Base-by-base conservation (phyloP, 495 filamentous ascomycete genomes). In the Xylaria longipes region DNA sequence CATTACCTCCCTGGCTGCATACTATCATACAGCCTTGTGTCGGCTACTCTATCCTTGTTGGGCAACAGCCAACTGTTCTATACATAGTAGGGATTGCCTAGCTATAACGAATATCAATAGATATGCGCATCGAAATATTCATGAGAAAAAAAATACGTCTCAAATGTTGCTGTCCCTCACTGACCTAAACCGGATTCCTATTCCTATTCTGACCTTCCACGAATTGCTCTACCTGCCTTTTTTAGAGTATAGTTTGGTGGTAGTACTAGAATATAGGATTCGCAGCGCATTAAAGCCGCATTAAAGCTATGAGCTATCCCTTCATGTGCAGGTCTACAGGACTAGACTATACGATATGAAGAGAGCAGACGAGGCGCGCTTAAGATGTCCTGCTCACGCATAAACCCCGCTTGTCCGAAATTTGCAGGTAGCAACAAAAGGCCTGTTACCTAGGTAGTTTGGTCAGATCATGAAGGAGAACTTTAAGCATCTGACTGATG, bases 391-490 rank as follows among this genome's bases (percentile, higher is more conserved):
- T 41, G 48, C n/a, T 29, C 14, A 0, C 14, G 48, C 65, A 39
- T 52, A 35, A 48, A 48, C 50, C 56, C 65, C 65, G 65, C 22
- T 67, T 17, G 65, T 33, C 65, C 65, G 65, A 67, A 56, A 54
- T 56, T 56, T 48, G 15, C 25, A 39, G 41, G 41, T 6, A 11
- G 65, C 25, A 43, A 63, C 22, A 7, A 41, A 43, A 33, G 57
- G 33, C 57, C 57, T 60, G 57, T 7, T 60, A 60, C 57, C n/a
- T 60, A 29, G 31, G n/a, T n/a, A 37, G 57, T 17, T 37, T 60
- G n/a, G 45, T 65, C 63, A 52, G 63, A 65, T 65, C 63, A 65
- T 65, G 29, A 65, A 27, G 12, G 57, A 3, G 57, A 37, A 37
- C 57, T 22, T 6, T 3, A 35, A 60, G 31, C 57, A 60, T 37